Base-by-base conservation (phyloP, 371 early-diverging fungal genomes). In the Saksenaea oblongispora region DNA sequence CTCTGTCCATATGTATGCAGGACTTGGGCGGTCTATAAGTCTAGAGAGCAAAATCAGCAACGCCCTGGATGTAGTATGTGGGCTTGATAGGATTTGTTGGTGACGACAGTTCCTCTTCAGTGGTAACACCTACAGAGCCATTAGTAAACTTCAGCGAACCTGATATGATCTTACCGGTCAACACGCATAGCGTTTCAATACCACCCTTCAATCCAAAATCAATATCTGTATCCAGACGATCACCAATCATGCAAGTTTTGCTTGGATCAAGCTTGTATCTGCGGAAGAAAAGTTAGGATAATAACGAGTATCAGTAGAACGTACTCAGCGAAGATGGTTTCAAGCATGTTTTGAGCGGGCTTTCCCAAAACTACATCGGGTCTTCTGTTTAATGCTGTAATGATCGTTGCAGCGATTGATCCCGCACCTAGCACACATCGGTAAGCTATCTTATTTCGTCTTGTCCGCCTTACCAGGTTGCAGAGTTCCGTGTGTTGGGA, bases 221-320 rank as follows among this genome's bases (percentile, higher is more conserved):
- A 62, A 98, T 95, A 75, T 98, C 99, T 5, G 98, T 98, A 73
- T 97, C 91, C 53, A 98, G 76, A 57, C 95, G 88, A 74, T 98
- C 99, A 27, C 99, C 99, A 57, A 98, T 90, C 99, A 98, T 98
- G 76, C 93, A 93, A 1, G 96, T 95, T 61, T 91, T 82, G 11
- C 72, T 61, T 1, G 86, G 87, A 65, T 98, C 90, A 13, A 98
- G 80, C 51, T 89, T 79, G 66, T 89, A 91, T 65, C 87, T 90
- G 54, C 1, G 34, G 44, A 37, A 5, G 11, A 62, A 8, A 42
- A 64, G 31, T 31, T 36, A 39, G 58, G 53, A 24, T 28, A 26
- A 34, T 5, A 24, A 62, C 3, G 1, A 5, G 34, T n/a, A 17
- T 9, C 34, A 27, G 3, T 15, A 37, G n/a, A 31, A 58, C 79